Conservation (phyloP, 176 grass and related monocot genomes). For the Melocanna baccifera region DNA sequence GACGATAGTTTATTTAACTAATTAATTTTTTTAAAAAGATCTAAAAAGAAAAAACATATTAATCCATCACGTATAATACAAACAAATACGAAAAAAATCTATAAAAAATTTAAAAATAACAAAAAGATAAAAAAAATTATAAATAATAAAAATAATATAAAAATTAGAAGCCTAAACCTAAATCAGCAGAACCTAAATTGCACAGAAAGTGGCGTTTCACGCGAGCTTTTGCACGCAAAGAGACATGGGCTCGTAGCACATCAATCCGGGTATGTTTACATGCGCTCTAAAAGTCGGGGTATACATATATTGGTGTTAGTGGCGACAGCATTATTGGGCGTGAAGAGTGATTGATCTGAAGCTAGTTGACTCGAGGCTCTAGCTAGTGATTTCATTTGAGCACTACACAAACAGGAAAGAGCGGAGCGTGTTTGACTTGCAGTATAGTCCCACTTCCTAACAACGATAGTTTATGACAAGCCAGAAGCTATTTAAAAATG, state of each 20-base stretch:
- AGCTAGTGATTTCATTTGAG: slow-evolving; percentile 9
- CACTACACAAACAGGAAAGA: background rate
- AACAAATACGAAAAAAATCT: no score
- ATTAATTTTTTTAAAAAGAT: no score
- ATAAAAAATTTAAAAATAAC: no score
- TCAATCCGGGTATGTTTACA: background rate
- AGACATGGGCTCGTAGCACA: background rate
- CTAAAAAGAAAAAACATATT: no score
- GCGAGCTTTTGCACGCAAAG: background rate
- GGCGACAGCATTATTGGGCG: background rate
- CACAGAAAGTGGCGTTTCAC: background rate
- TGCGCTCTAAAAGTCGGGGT: background rate
- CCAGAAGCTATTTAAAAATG: no score
- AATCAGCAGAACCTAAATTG: no score
- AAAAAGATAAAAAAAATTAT: no score
- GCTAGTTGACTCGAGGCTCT: slow-evolving; percentile 17
- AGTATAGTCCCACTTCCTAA: background rate
- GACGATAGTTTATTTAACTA: no score
- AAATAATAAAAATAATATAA: no score
- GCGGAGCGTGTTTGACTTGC: slow-evolving; percentile 42
- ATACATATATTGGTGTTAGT: background rate
- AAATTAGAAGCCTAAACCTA: no score
- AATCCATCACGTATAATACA: no score
- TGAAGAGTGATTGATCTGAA: slow-evolving; percentile 17
- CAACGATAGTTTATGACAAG: no score